Conservation (phyloP, 768 basidiomycete genomes). For the Candolleomyces eurysporus region DNA sequence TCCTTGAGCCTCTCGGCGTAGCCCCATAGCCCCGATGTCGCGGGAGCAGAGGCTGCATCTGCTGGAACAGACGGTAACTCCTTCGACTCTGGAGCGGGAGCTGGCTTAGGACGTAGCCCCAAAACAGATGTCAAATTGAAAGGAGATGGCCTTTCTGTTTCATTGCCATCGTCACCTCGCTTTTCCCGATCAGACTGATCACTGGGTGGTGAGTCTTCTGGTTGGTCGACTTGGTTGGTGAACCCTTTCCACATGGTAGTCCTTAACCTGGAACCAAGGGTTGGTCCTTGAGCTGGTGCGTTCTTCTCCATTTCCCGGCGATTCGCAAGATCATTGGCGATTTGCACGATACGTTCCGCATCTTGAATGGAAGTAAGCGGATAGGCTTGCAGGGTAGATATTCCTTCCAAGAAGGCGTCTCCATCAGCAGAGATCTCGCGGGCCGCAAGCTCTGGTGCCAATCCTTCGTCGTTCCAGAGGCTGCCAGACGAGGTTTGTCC, state of each 20-base stretch:
- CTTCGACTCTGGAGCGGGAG: constrained; percentile 18
- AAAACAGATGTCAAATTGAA: constrained; percentile 9
- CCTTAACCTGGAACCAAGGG: constrained; percentile 55
- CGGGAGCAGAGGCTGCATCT: constrained; percentile 41
- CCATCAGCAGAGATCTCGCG: constrained; percentile 35
- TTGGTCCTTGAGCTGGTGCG: constrained; percentile 28
- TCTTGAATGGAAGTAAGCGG: constrained; percentile 66
- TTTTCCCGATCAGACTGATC: constrained; percentile 34
- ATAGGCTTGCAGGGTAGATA: constrained; percentile 63
- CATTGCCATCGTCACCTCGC: constrained; percentile 37
- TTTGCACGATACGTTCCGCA: constrained; percentile 68
- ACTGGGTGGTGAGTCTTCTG: constrained; percentile 35
- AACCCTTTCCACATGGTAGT: constrained; percentile 69
- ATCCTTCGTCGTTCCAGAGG: constrained; percentile 53
- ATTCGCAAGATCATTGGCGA: constrained; percentile 56
- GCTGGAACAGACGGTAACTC: constrained; percentile 42
- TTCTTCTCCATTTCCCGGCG: constrained; percentile 39
- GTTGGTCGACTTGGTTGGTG: constrained; percentile 46
- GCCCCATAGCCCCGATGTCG: constrained; percentile 50
- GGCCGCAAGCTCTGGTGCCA: constrained; percentile 4
- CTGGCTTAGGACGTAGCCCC: not conserved
- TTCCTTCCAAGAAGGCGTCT: constrained; percentile 66
- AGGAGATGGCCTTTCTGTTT: constrained; percentile 38
- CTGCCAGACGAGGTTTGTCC: constrained; percentile 36
- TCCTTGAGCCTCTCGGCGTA: constrained; percentile 76